Evolutionary conservation across 108 stramenopile species (phyloP).

Genomic region (Thalassiosira profunda): DNA sequence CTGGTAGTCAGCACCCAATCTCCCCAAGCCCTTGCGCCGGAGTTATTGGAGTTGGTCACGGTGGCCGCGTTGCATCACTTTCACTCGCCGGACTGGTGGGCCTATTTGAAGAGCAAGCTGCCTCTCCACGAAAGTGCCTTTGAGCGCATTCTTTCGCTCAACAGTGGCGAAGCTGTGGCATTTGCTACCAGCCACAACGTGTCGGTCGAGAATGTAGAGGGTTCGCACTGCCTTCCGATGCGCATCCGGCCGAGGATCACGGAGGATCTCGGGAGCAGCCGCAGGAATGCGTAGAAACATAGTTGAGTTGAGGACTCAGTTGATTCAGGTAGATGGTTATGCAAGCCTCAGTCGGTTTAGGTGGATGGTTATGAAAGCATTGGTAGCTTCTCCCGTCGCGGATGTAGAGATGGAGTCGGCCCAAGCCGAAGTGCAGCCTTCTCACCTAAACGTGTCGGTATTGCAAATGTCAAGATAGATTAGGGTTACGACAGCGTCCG

Average conservation of each 20-base stretch:
- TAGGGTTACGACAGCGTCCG: too few species aligned
- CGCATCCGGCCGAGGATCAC: slow-evolving; percentile 41
- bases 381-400: too few species aligned
- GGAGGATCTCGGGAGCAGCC: slow-evolving; percentile 28
- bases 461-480: too few species aligned
- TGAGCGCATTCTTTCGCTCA: slow-evolving; percentile 13
- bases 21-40: slow-evolving; percentile 37
- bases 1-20: slow-evolving; percentile 42
- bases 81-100: slow-evolving; percentile 32
- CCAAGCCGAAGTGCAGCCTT: too few species aligned
- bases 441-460: too few species aligned
- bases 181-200: slow-evolving; percentile 36
- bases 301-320: too few species aligned
- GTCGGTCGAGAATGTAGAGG: slow-evolving; percentile 7
- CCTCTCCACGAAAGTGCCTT: slow-evolving; percentile 15
- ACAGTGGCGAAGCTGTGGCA: slow-evolving; percentile 23
- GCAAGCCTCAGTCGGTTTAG: too few species aligned
- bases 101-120: slow-evolving; percentile 16
- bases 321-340: too few species aligned
- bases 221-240: slow-evolving; percentile 20
- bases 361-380: too few species aligned
- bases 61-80: slow-evolving; percentile 29
- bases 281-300: neutral
- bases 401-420: too few species aligned
- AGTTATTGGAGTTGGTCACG: slow-evolving; percentile 33